These are phyloP conservation scores for Leishmania major DNA, from an alignment of 208 protist genomes.

Conservation along the genomic window DNA sequence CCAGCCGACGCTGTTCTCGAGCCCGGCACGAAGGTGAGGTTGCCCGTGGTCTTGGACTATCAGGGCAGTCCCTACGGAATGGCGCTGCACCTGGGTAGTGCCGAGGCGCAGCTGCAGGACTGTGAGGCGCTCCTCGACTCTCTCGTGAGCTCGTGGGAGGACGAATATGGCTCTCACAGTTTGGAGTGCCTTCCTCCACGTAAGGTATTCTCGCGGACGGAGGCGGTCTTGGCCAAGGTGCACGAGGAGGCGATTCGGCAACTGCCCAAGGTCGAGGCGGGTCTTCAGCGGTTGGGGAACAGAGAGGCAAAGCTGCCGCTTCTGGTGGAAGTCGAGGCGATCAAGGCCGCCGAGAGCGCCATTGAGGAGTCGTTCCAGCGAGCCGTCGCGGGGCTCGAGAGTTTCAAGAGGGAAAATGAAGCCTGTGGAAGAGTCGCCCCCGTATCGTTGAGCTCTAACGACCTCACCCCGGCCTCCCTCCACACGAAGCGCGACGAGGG, in stretches of 20 bases:
- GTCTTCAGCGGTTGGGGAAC: constrained; percentile 31
- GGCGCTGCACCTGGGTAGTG: constrained; percentile 46
- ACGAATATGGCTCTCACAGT: constrained; percentile 14
- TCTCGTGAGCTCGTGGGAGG: constrained; percentile 27
- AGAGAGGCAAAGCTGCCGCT: constrained; percentile 45
- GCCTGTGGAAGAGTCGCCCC: not conserved
- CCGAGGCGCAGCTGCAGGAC: constrained; percentile 46
- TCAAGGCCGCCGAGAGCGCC: constrained; percentile 33
- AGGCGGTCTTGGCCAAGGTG: constrained; percentile 47
- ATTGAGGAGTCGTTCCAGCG: constrained; percentile 37
- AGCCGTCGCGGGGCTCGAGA: constrained; percentile 24
- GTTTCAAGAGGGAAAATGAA: constrained; percentile 27
- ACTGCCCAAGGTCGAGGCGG: constrained; percentile 36
- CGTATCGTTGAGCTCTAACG: constrained; percentile 16
- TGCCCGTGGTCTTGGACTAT: constrained; percentile 36
- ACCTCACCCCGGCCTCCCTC: constrained; percentile 34
- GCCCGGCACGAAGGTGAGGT: constrained; percentile 47
- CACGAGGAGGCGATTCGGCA: constrained; percentile 59
- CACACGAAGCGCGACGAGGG: constrained; percentile 40
- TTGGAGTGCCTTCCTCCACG: constrained; percentile 44
- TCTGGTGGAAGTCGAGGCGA: constrained; percentile 59
- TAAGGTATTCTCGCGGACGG: constrained; percentile 52
- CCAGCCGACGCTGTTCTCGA: constrained; percentile 33
- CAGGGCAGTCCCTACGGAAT: constrained; percentile 34
- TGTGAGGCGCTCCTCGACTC: constrained; percentile 42